These are phyloP conservation scores for Pythium biforme DNA, from an alignment of 352 stramenopile species.

Conservation along the genomic window DNA sequence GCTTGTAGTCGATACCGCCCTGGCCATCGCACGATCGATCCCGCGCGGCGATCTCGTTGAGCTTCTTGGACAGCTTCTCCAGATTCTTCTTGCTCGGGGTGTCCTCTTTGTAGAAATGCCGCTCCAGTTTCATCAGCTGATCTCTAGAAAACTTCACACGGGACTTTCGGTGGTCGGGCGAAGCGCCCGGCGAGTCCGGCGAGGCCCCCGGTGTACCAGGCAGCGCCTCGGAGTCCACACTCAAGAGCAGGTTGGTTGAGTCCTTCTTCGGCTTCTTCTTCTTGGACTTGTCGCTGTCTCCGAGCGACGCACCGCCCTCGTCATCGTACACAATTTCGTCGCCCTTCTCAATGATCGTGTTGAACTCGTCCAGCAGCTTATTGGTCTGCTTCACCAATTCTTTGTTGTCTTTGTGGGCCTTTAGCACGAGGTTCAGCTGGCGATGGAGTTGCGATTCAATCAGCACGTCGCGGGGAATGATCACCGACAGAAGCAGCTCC, in stretches of 20 bases:
- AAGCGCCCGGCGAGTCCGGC: conserved; percentile 65
- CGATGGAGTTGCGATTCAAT: conserved; percentile 71
- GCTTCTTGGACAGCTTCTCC: conserved; percentile 69
- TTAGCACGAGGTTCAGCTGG: conserved; percentile 73
- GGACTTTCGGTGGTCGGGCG: conserved; percentile 57
- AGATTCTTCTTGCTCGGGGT: conserved; percentile 77
- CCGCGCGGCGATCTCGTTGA: conserved; percentile 63
- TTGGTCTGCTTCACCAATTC: conserved; percentile 81
- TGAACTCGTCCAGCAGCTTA: conserved; percentile 78
- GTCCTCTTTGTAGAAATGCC: conserved; percentile 82
- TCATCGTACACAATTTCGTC: conserved; percentile 23
- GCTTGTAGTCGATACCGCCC: conserved; percentile 81
- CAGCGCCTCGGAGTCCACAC: conserved; percentile 56
- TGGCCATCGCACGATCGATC: conserved; percentile 59
- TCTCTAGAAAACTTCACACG: conserved; percentile 78
- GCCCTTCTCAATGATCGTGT: conserved; percentile 61
- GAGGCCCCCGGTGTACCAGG: conserved; percentile 54
- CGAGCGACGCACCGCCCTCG: conserved; percentile 3
- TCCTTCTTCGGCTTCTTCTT: conserved; percentile 62
- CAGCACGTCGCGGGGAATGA: conserved; percentile 72
- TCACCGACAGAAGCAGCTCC: conserved; percentile 75
- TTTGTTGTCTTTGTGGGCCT: conserved; percentile 86
- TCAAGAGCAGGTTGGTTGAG: conserved; percentile 39
- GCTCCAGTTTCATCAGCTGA: conserved; percentile 78
- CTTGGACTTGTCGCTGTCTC: conserved; percentile 39